Evolutionary conservation across 352 stramenopile species (phyloP).

Genomic region (Pythium rhizo-oryzae): DNA sequence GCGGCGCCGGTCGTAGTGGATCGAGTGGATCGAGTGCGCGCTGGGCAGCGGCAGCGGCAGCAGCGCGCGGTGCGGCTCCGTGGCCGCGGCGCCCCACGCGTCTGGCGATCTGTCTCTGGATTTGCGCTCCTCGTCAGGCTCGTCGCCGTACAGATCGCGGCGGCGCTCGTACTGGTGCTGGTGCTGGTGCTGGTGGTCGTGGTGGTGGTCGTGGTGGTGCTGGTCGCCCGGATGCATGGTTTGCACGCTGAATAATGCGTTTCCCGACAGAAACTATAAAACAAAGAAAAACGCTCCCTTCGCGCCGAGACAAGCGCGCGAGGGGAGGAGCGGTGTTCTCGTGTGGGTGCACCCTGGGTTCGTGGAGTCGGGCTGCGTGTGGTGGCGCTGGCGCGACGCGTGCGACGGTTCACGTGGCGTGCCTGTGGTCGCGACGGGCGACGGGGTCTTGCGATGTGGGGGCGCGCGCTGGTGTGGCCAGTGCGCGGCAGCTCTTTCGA

Average conservation of each 20-base stretch:
- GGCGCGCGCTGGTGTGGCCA: slow-evolving; percentile 19
- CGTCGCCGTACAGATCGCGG: slow-evolving; percentile 1
- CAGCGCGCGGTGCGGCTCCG: slow-evolving; percentile 1
- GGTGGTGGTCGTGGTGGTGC: background rate
- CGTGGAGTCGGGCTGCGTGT: background rate
- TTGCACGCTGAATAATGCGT: no score
- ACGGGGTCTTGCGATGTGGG: background rate
- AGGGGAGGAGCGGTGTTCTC: no score
- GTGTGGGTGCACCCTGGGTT: no score
- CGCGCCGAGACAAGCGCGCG: background rate
- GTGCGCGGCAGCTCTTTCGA: slow-evolving; percentile 11
- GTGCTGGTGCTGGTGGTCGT: background rate
- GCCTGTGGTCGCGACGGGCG: background rate
- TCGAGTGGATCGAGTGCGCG: slow-evolving; percentile 8
- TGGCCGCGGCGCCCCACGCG: background rate
- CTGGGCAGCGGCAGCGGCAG: slow-evolving; percentile 6
- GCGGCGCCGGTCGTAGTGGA: slow-evolving; percentile 19
- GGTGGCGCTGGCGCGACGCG: background rate
- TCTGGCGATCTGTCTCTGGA: background rate
- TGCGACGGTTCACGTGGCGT: slow-evolving; percentile 3
- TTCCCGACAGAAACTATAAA: no score
- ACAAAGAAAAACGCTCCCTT: background rate
- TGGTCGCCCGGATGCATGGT: slow-evolving; percentile 21
- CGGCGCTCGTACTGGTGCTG: slow-evolving; percentile 4
- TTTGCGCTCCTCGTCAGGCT: slow-evolving; percentile 14